Percentiles rank a stretch among this genome's conserved stretches.
These are phyloP conservation scores for Aspergillus pseudoviridinutans DNA, from an alignment of 2,329 filamentous ascomycete genomes.

Conservation along the genomic window DNA sequence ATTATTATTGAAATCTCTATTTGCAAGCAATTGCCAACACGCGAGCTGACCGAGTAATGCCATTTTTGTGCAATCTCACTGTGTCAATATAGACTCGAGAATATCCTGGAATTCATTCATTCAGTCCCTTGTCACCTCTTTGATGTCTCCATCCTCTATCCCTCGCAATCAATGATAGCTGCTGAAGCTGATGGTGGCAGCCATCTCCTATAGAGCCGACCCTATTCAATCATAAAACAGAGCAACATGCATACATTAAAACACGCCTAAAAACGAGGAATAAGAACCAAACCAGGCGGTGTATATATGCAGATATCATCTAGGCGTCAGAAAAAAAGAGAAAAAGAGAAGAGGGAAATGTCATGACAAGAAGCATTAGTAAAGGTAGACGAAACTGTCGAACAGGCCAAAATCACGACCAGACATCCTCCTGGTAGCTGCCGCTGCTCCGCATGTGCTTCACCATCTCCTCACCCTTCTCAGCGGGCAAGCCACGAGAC, in stretches of 20 bases:
- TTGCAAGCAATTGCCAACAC: not conserved
- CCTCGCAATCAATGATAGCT: not conserved
- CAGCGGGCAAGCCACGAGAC: constrained; percentile 73
- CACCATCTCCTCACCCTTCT: constrained; percentile 92
- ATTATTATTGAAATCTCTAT: not conserved
- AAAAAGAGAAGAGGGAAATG: constrained; percentile 15
- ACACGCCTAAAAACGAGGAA: constrained; percentile 15
- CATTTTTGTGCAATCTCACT: not conserved
- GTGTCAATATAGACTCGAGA: not conserved
- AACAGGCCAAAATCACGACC: constrained; percentile 48
- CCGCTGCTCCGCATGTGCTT: constrained; percentile 94
- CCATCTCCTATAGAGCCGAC: not conserved
- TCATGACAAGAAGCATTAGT: constrained; percentile 14
- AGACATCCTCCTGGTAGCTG: constrained; percentile 86
- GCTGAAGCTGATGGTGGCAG: not conserved
- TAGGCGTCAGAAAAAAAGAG: constrained; percentile 18
- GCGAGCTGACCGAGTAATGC: not conserved
- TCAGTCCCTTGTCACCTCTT: not conserved
- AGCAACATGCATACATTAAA: constrained; percentile 18
- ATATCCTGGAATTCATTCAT: not conserved
- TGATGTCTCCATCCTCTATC: not conserved
- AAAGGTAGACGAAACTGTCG: constrained; percentile 8
- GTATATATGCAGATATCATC: constrained; percentile 27
- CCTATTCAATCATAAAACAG: not conserved
- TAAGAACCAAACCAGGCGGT: constrained; percentile 16